These are phyloP conservation scores for Alternaria ventricosa DNA, from an alignment of 2,329 filamentous ascomycete genomes.

Conservation along the genomic window DNA sequence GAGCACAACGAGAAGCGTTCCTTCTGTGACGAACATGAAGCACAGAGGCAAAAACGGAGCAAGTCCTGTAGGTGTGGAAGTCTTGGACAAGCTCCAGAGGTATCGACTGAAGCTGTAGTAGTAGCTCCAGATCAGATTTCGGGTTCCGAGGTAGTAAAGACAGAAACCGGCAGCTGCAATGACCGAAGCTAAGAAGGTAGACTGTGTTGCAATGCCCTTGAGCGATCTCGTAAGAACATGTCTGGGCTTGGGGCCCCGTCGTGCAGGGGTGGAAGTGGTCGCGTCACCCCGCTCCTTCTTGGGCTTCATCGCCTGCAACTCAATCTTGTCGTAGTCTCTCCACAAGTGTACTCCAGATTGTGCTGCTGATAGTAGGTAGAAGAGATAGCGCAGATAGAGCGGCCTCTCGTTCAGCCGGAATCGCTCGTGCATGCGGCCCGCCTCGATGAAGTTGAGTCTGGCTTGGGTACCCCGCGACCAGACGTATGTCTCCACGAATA, in stretches of 20 bases:
- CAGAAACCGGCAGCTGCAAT: slow-evolving; percentile 48
- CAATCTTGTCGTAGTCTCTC: slow-evolving; percentile 74
- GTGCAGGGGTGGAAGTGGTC: slow-evolving; percentile 2
- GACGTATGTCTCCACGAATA: slow-evolving; percentile 83
- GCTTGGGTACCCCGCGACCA: slow-evolving; percentile 68
- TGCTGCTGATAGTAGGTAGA: slow-evolving; percentile 70
- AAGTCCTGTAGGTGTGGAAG: slow-evolving; percentile 64
- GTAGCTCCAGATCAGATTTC: slow-evolving; percentile 51
- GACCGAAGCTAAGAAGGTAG: slow-evolving; percentile 53
- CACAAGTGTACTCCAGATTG: slow-evolving; percentile 75
- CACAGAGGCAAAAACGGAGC: slow-evolving; percentile 62
- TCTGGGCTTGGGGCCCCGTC: slow-evolving; percentile 23
- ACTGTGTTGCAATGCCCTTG: slow-evolving; percentile 19
- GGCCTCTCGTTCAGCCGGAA: slow-evolving; percentile 84
- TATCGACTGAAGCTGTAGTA: slow-evolving; percentile 73
- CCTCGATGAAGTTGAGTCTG: slow-evolving; percentile 75
- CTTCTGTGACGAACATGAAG: slow-evolving; percentile 60
- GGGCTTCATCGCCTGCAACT: slow-evolving; percentile 51
- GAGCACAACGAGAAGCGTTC: slow-evolving; percentile 70
- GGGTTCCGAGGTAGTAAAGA: slow-evolving; percentile 40
- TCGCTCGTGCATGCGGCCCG: slow-evolving; percentile 70
- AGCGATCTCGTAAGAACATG: slow-evolving; percentile 29
- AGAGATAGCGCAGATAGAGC: slow-evolving; percentile 76
- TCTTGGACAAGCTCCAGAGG: slow-evolving; percentile 77
- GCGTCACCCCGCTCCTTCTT: slow-evolving; percentile 25